Base-by-base conservation (phyloP, 2,329 filamentous ascomycete species). In the Allantophomopsis cytisporea region DNA sequence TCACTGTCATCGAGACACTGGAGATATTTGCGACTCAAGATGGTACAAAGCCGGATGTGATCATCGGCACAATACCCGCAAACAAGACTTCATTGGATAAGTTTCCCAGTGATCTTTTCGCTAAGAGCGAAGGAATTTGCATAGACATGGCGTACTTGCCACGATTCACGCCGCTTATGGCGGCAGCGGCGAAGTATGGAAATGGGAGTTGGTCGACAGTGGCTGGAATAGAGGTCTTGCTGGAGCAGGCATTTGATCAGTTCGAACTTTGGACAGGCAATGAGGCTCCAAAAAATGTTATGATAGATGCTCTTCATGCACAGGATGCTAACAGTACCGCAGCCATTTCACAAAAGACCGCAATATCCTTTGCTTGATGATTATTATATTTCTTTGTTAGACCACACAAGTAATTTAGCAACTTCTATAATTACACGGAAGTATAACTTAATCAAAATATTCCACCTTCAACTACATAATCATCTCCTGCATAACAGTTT, bases 221-320 rank as follows among this genome's bases (percentile, higher is more conserved):
- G 20, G 56, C 84, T 4, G 83, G 83, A 0, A 84, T 81, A 0
- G 83, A 87, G 61, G 79, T 82, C 0, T 62, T 88, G 65, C 81
- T 87, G 45, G 85, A 78, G 61, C 82, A 87, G 57, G 83, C 82
- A 0, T 57, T 87, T 16, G 82, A 83, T 57, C 82, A 83, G 57
- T 66, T 71, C 44, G 58, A 55, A 37, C 65, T 66, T 45, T 86
- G 82, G 81, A 83, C 78, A 0, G 79, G 78, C 0, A 67, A 66
- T 10, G 66, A 80, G 33, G 56, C 81, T 43, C 76, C 76, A 1
- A 65, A 79, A 2, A 55, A 66, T 16, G 59, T 65, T 47, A 72
- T 77, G 7, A 74, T 77, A 54, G 60, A 60, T 36, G 54, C 63
- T 2, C 65, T 73, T 20, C 13, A 39, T 35, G 31, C 18, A 7